Percentiles rank a stretch among this genome's conserved stretches.
These are phyloP conservation scores for Ilyonectria mors-panacis DNA, from an alignment of 2,329 filamentous ascomycete species.

Conservation along the genomic window DNA sequence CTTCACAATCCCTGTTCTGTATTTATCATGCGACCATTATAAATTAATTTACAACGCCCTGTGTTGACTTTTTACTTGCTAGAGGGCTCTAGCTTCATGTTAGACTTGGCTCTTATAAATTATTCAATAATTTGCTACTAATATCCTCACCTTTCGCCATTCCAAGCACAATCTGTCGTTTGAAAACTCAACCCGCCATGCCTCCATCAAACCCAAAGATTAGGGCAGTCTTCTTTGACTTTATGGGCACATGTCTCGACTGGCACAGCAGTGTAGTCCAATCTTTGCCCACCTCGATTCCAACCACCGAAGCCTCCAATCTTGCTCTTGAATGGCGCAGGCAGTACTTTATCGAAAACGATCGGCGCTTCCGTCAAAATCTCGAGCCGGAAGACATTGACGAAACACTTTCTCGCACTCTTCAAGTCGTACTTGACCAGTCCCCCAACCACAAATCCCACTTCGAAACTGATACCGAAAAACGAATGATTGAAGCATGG, in stretches of 20 bases:
- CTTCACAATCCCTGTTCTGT: no score
- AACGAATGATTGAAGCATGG: slow-evolving; percentile 58
- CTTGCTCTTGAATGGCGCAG: slow-evolving; percentile 67
- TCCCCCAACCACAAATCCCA: slow-evolving; percentile 12
- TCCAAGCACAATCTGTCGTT: no score
- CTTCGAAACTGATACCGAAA: slow-evolving; percentile 37
- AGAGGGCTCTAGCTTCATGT: no score
- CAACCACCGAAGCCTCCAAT: slow-evolving; percentile 51
- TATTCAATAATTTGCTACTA: no score
- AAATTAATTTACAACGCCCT: no score
- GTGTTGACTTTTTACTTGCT: no score
- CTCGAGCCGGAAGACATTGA: slow-evolving; percentile 65
- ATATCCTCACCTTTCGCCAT: no score
- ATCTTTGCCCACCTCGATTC: slow-evolving; percentile 53
- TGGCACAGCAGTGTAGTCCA: slow-evolving; percentile 63
- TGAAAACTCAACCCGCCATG: background rate
- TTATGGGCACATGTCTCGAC: slow-evolving; percentile 72
- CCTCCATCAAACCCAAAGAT: slow-evolving; percentile 38
- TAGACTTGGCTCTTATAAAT: no score
- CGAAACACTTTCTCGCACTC: slow-evolving; percentile 59
- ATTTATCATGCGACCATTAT: no score
- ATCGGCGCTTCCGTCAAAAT: slow-evolving; percentile 53
- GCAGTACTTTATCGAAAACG: slow-evolving; percentile 63
- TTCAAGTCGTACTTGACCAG: slow-evolving; percentile 54
- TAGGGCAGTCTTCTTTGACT: slow-evolving; percentile 69